Conservation (phyloP, 2,329 filamentous ascomycete species). For the Trichothecium sympodiale region DNA sequence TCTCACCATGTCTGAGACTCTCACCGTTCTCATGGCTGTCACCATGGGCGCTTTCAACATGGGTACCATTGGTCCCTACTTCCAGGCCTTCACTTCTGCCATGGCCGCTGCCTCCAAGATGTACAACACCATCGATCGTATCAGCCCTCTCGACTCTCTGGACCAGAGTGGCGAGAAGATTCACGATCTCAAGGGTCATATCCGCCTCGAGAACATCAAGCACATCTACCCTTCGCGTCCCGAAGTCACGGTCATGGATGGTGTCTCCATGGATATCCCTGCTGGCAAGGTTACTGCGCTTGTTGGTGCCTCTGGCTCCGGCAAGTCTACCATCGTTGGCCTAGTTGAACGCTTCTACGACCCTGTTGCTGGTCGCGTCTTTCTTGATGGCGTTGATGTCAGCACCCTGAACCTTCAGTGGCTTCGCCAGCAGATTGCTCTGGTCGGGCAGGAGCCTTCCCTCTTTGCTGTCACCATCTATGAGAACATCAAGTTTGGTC, state of each 20-base stretch:
- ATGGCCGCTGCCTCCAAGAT: conserved; percentile 84
- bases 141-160: conserved; percentile 72
- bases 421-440: conserved; percentile 82
- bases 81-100: conserved; percentile 75
- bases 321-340: conserved; percentile 90
- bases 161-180: conserved; percentile 58
- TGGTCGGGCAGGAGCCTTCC: conserved; percentile 88
- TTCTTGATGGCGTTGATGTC: conserved; percentile 75
- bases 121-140: conserved; percentile 83
- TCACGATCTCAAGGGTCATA: conserved; percentile 56
- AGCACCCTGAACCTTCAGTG: conserved; percentile 74
- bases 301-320: conserved; percentile 87
- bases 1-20: conserved; percentile 55
- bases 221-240: conserved; percentile 93
- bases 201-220: conserved; percentile 73
- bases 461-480: conserved; percentile 85
- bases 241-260: conserved; percentile 79
- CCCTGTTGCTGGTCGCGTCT: conserved; percentile 67
- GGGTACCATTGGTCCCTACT: conserved; percentile 76
- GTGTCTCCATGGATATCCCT: conserved; percentile 67
- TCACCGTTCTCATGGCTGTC: conserved; percentile 82
- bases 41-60: conserved; percentile 91
- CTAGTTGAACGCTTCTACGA: conserved; percentile 91
- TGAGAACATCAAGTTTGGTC: conserved; percentile 79
- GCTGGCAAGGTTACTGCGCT: conserved; percentile 88